Percentiles rank a stretch among this genome's conserved stretches.
Evolutionary conservation across 2,329 filamentous ascomycete genomes (phyloP).

Genomic region (Volutella citrinella): DNA sequence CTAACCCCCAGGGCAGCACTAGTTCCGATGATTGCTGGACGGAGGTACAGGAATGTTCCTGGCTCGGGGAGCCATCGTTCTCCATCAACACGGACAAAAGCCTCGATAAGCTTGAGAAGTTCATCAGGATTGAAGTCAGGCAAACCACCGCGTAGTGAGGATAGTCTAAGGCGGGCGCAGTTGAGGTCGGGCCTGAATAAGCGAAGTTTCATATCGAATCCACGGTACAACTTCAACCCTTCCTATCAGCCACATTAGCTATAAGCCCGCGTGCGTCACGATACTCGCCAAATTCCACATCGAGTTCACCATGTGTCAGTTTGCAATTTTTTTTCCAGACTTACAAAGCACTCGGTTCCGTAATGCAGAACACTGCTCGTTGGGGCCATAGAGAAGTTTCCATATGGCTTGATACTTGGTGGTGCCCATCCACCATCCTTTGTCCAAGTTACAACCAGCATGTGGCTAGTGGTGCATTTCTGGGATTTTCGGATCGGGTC

Average conservation of each 20-base stretch:
- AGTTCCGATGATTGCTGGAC: too few relatives aligned
- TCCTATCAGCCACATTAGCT: too few relatives aligned
- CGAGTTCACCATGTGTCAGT: too few relatives aligned
- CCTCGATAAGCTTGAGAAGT: slow-evolving; percentile 7
- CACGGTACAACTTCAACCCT: slow-evolving; percentile 11
- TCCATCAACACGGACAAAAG: too few relatives aligned
- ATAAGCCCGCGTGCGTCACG: too few relatives aligned
- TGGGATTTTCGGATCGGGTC: too few relatives aligned
- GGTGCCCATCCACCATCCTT: slow-evolving; percentile 1
- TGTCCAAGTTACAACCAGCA: slow-evolving; percentile 6
- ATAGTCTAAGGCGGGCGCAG: slow-evolving; percentile 7
- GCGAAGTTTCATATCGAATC: slow-evolving; percentile 4
- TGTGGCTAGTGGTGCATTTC: slow-evolving; percentile 9
- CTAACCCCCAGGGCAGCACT: too few relatives aligned
- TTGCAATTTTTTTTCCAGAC: too few relatives aligned
- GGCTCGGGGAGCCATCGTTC: too few relatives aligned
- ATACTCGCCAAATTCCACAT: too few relatives aligned
- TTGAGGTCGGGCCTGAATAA: slow-evolving; percentile 7
- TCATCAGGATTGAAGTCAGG: slow-evolving; percentile 4
- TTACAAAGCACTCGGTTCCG: slow-evolving; percentile 6
- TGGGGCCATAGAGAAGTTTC: slow-evolving; percentile 3
- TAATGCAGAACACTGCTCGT: slow-evolving; percentile 9
- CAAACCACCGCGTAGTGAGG: slow-evolving; percentile 2
- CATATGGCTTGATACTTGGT: slow-evolving; percentile 6
- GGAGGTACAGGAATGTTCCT: too few relatives aligned